Percentiles rank a stretch among this genome's conserved stretches.
Evolutionary conservation across 164 flowering plant genomes (phyloP).

Genomic region (Berberis vulgaris): DNA sequence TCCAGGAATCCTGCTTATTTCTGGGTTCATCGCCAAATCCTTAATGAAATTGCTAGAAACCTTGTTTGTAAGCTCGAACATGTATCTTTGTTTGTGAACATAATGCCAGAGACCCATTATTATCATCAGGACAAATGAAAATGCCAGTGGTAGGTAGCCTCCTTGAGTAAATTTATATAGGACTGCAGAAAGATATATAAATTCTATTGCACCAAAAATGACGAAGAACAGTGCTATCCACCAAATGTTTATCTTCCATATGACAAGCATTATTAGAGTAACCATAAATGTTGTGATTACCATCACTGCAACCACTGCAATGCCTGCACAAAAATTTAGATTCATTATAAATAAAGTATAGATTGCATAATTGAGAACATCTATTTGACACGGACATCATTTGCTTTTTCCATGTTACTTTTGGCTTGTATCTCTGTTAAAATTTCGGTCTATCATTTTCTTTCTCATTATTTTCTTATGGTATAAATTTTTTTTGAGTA

Average conservation of each 20-base stretch:
- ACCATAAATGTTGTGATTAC: slow-evolving; percentile 52
- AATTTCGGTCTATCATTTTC: no score
- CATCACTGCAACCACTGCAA: slow-evolving; percentile 69
- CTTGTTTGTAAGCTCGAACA: slow-evolving; percentile 57
- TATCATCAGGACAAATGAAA: slow-evolving; percentile 35
- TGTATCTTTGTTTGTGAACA: slow-evolving; percentile 38
- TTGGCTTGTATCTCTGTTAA: no score
- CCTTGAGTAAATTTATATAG: slow-evolving; percentile 52
- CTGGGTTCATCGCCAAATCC: slow-evolving; percentile 28
- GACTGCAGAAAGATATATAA: slow-evolving; percentile 33
- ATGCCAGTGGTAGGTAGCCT: slow-evolving; percentile 56
- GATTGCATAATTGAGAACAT: no score
- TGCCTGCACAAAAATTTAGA: slow-evolving; percentile 31
- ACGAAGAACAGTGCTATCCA: neutral
- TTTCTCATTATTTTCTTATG: no score
- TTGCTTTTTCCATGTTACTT: no score
- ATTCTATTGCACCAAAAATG: neutral
- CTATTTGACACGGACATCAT: no score
- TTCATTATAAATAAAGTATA: no score
- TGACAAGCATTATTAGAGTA: slow-evolving; percentile 51
- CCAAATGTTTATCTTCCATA: slow-evolving; percentile 52
- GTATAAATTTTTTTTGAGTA: no score
- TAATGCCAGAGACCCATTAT: slow-evolving; percentile 69
- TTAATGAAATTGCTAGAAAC: slow-evolving; percentile 34
- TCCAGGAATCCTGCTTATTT: slow-evolving; percentile 46